A percentile compares a stretch with the other conserved stretches of the same genome.
These are phyloP conservation scores for Elaeagnus macrophylla DNA, from an alignment of 306 rosid genomes.

Conservation along the genomic window DNA sequence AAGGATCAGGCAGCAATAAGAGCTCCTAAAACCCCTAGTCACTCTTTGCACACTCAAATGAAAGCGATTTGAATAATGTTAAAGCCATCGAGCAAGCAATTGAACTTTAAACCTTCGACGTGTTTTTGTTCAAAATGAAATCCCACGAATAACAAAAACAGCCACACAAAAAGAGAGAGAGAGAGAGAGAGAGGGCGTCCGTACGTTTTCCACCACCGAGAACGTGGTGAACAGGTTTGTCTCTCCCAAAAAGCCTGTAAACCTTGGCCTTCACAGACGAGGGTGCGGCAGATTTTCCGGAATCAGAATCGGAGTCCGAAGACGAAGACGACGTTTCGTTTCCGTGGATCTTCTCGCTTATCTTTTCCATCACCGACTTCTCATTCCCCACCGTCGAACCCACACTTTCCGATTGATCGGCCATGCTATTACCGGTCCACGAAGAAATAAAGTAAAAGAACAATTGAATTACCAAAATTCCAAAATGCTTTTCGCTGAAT, in stretches of 20 bases:
- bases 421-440: constrained; percentile 32
- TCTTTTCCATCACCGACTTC: constrained; percentile 54
- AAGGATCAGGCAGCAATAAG: too few relatives aligned
- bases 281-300: constrained; percentile 29
- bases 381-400: constrained; percentile 23
- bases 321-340: constrained; percentile 45
- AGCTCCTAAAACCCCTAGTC: too few relatives aligned
- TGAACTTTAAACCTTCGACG: too few relatives aligned
- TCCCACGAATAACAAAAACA: too few relatives aligned
- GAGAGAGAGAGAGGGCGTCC: constrained; percentile 10
- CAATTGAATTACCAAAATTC: constrained; percentile 3
- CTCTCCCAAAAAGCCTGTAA: constrained; percentile 71
- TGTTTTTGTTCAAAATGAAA: too few relatives aligned
- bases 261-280: constrained; percentile 40
- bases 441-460: not conserved
- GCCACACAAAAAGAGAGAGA: too few relatives aligned
- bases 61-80: too few relatives aligned
- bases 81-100: too few relatives aligned
- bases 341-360: constrained; percentile 52
- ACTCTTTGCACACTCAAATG: too few relatives aligned
- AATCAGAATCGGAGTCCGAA: constrained; percentile 45
- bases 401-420: constrained; percentile 46
- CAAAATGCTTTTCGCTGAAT: not conserved
- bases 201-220: constrained; percentile 88
- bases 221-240: constrained; percentile 61